Conservation (phyloP, 352 stramenopile species). For the Globisporangium spiculum region DNA sequence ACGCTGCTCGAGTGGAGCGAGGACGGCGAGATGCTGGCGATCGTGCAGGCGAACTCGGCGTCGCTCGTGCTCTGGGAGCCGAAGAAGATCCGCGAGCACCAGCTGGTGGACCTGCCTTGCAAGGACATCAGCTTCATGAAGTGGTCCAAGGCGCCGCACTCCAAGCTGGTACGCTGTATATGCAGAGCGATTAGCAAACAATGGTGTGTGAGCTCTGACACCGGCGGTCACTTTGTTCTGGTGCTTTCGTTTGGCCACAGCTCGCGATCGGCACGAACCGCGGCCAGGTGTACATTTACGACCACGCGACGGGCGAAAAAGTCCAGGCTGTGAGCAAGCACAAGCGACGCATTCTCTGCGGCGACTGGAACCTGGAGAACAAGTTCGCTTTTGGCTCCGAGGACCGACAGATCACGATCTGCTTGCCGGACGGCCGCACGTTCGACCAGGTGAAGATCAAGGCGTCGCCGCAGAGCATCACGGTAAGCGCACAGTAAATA, state of each 20-base stretch:
- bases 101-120: constrained; percentile 64
- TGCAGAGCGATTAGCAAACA: not conserved
- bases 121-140: constrained; percentile 78
- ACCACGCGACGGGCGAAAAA: constrained; percentile 51
- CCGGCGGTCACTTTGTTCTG: not conserved
- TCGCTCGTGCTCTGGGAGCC: constrained; percentile 72
- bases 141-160: constrained; percentile 70
- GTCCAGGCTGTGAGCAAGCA: constrained; percentile 65
- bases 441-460: constrained; percentile 83
- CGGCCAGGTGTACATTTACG: constrained; percentile 79
- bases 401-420: constrained; percentile 79
- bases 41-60: constrained; percentile 74
- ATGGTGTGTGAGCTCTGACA: not conserved
- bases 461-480: constrained; percentile 61
- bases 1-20: constrained; percentile 75
- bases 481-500: constrained; percentile 20
- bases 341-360: constrained; percentile 75
- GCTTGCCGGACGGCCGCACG: constrained; percentile 50
- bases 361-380: constrained; percentile 77
- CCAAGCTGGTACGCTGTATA: constrained; percentile 36
- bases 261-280: constrained; percentile 71
- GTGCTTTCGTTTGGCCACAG: constrained; percentile 16
- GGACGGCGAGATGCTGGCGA: constrained; percentile 63
- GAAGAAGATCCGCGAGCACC: constrained; percentile 55
- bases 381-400: constrained; percentile 83